Percentiles rank a stretch among this genome's conserved stretches.
Conservation (phyloP, 225 moss, liverwort and hornwort genomes). For the Marchantia paleacea region DNA sequence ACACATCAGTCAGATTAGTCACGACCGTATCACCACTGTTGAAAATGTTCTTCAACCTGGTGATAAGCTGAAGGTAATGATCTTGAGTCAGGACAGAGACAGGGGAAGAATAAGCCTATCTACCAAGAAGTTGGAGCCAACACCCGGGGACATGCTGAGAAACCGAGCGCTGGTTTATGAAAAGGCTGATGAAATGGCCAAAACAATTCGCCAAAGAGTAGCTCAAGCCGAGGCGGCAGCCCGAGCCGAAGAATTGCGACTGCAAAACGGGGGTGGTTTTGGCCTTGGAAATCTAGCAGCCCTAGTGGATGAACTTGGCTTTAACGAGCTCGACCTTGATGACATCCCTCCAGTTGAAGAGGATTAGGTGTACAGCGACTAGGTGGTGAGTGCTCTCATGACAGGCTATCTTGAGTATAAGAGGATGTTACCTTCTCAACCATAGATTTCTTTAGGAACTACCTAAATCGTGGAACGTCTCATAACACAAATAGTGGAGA, state of each 20-base stretch:
- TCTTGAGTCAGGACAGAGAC: constrained; percentile 86
- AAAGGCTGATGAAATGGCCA: constrained; percentile 96
- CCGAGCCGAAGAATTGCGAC: constrained; percentile 78
- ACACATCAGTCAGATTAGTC: constrained; percentile 94
- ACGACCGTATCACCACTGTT: constrained; percentile 85
- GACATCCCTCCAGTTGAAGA: constrained; percentile 55
- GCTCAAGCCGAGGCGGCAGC: no score
- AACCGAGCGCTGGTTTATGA: constrained; percentile 89
- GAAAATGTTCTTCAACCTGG: constrained; percentile 84
- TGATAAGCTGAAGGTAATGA: constrained; percentile 85
- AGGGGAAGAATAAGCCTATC: constrained; percentile 89
- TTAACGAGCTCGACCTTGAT: constrained; percentile 67
- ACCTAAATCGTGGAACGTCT: no score
- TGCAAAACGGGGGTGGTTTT: constrained; percentile 80
- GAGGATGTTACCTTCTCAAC: no score
- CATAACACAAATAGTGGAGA: no score
- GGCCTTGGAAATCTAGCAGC: constrained; percentile 63
- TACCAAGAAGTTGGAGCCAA: constrained; percentile 88
- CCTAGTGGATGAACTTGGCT: constrained; percentile 58
- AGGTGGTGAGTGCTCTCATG: no score
- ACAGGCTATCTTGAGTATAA: no score
- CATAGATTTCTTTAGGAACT: no score
- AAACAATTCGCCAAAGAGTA: constrained; percentile 82
- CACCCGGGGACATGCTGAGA: constrained; percentile 91
- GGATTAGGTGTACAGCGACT: no score